Evolutionary conservation across 345 rosid species (phyloP).

Genomic region (Eucalyptus regnans): DNA sequence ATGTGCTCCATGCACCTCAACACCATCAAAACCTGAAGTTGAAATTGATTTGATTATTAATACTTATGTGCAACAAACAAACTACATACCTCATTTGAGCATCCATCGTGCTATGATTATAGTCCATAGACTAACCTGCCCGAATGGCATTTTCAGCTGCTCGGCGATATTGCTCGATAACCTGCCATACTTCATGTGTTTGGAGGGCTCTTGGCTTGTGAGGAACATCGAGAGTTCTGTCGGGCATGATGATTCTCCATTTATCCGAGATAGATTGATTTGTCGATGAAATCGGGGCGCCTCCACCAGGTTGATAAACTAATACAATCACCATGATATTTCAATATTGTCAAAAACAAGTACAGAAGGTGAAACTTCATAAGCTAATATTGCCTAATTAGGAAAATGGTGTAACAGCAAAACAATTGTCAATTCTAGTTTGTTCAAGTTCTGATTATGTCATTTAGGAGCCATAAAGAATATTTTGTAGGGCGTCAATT

Average conservation of each 20-base stretch:
- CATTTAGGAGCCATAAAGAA: too few species aligned
- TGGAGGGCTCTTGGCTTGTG: constrained; percentile 36
- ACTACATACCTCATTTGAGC: background rate
- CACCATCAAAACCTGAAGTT: constrained; percentile 62
- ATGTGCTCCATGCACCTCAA: constrained; percentile 85
- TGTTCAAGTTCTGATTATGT: too few species aligned
- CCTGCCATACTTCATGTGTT: constrained; percentile 31
- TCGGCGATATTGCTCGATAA: constrained; percentile 45
- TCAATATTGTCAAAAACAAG: background rate
- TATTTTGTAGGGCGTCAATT: too few species aligned
- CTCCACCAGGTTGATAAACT: constrained; percentile 77
- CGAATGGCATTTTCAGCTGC: constrained; percentile 58
- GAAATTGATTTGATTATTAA: background rate
- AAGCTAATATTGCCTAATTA: background rate
- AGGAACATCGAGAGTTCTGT: constrained; percentile 35
- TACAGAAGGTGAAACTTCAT: background rate
- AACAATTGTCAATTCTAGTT: background rate
- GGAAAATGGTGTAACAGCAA: background rate
- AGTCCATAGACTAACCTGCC: constrained; percentile 36
- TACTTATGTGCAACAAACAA: background rate
- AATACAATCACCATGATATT: background rate
- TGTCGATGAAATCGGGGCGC: constrained; percentile 68
- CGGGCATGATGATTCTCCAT: constrained; percentile 62
- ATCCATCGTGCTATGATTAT: background rate
- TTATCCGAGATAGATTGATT: constrained; percentile 40